Conservation (phyloP, 768 basidiomycete genomes). For the Pleurotus citrinopileatus region DNA sequence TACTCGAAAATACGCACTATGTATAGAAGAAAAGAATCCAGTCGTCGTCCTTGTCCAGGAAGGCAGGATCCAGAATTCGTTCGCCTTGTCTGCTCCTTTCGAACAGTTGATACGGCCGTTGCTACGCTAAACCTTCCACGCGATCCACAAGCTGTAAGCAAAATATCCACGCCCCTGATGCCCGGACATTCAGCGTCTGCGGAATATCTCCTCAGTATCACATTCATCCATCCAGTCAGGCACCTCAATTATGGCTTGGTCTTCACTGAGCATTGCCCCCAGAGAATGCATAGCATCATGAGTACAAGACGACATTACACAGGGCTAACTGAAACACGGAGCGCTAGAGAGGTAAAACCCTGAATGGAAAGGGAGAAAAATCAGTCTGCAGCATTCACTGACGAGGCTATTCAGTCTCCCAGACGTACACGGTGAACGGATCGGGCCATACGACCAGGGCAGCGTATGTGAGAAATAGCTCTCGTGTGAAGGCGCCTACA, state of each 20-base stretch:
- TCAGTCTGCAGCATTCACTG: background rate
- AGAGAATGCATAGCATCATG: too few relatives aligned
- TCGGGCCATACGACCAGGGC: slow-evolving; percentile 4
- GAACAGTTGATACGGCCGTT: background rate
- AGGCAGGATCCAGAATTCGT: background rate
- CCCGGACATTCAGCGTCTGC: background rate
- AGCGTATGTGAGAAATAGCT: background rate
- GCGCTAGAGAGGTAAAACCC: background rate
- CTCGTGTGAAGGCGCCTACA: background rate
- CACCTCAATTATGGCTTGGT: background rate
- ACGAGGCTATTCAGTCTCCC: too few relatives aligned
- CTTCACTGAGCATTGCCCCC: too few relatives aligned
- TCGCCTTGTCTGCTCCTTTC: background rate
- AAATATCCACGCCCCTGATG: background rate
- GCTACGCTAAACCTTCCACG: slow-evolving; percentile 2
- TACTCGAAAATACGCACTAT: background rate
- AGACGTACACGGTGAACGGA: background rate
- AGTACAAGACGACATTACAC: too few relatives aligned
- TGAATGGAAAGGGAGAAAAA: too few relatives aligned
- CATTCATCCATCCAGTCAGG: background rate
- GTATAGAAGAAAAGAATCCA: slow-evolving; percentile 1
- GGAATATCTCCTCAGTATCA: background rate
- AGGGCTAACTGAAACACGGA: too few relatives aligned
- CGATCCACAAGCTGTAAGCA: background rate
- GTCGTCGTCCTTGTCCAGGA: background rate